Conservation (phyloP, 306 rosid species). For the Trifolium subterraneum region DNA sequence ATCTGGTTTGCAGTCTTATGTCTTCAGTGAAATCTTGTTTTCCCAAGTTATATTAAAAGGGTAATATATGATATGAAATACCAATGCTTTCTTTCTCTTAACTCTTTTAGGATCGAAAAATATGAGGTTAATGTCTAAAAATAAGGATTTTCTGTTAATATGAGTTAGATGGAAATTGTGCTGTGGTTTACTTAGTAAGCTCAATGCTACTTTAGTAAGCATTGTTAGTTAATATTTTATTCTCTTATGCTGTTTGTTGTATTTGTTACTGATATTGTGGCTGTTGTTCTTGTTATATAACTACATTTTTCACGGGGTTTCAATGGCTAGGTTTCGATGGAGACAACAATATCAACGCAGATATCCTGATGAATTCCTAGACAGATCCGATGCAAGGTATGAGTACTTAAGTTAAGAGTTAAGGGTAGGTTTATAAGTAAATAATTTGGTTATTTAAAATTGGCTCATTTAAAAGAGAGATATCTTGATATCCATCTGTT, state of each 20-base stretch:
- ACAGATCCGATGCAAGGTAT: slow-evolving; percentile 86
- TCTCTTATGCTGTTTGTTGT: slow-evolving; percentile 8
- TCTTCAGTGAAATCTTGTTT: background rate
- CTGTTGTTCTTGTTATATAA: slow-evolving; percentile 16
- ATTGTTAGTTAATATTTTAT: background rate
- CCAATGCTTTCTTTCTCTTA: background rate
- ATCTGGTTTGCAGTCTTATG: background rate
- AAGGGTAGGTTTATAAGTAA: background rate
- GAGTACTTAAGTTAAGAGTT: background rate
- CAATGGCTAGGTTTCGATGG: slow-evolving; percentile 82
- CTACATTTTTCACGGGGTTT: slow-evolving; percentile 13
- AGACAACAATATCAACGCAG: slow-evolving; percentile 77
- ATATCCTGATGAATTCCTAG: slow-evolving; percentile 87
- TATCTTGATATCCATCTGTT: background rate
- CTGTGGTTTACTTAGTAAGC: slow-evolving; percentile 20
- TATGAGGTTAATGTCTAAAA: slow-evolving; percentile 31
- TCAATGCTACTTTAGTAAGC: background rate
- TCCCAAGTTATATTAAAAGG: background rate
- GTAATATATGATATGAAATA: background rate
- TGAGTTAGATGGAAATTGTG: background rate
- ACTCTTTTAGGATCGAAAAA: slow-evolving; percentile 5
- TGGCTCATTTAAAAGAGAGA: slow-evolving; percentile 9
- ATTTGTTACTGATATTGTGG: slow-evolving; percentile 21
- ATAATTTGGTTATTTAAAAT: background rate
- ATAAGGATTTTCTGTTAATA: slow-evolving; percentile 13